A percentile compares a stretch with the other conserved stretches of the same genome.
Conservation (phyloP, 805 yeast genomes). For the Barnettozyma siamensis region DNA sequence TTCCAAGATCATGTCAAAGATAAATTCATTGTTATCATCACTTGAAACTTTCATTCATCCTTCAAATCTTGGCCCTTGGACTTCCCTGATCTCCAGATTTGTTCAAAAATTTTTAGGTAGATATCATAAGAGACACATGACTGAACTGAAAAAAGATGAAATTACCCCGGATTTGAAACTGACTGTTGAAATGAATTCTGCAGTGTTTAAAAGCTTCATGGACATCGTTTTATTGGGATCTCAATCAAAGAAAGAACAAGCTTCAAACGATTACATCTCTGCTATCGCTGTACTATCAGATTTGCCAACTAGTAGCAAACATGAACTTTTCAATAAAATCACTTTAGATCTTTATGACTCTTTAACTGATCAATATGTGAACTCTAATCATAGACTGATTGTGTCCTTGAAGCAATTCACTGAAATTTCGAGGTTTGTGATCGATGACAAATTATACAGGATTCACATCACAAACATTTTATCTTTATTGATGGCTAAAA, state of each 20-base stretch:
- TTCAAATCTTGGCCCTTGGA: constrained; percentile 89
- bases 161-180: constrained; percentile 16
- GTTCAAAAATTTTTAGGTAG: constrained; percentile 53
- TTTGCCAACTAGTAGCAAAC: constrained; percentile 41
- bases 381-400: constrained; percentile 73
- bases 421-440: constrained; percentile 61
- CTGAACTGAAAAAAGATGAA: constrained; percentile 35
- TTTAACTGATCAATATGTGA: constrained; percentile 52
- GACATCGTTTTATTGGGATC: constrained; percentile 56
- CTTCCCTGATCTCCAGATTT: constrained; percentile 59
- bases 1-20: constrained; percentile 40
- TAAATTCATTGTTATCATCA: constrained; percentile 57
- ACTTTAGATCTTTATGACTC: constrained; percentile 75
- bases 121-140: constrained; percentile 51
- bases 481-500: constrained; percentile 66
- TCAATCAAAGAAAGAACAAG: constrained; percentile 63
- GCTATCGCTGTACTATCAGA: constrained; percentile 55
- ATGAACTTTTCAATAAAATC: constrained; percentile 44
- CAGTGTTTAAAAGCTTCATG: constrained; percentile 40
- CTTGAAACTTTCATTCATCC: constrained; percentile 85
- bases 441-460: constrained; percentile 54
- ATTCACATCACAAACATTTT: constrained; percentile 75
- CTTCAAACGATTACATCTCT: constrained; percentile 51
- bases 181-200: constrained; percentile 29
- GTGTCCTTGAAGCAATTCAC: constrained; percentile 67